phyloP scores from a whole-genome alignment of 345 rosid species.

The Citrus australasica region DNA sequence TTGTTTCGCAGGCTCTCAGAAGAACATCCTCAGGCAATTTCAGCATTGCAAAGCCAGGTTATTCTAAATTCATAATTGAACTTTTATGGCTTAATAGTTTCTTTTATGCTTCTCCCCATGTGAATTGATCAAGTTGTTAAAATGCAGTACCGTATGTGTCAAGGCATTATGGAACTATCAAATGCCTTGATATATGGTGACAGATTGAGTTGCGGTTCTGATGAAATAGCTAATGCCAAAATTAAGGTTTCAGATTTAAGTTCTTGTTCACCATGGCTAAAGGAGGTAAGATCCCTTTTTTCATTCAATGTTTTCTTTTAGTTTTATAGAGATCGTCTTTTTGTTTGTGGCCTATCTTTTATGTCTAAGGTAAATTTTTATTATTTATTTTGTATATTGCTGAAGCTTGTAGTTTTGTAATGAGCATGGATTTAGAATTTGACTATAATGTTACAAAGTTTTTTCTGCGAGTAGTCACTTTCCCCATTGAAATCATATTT shows the following conservation, averaged over 20 bases:
- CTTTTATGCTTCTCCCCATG: slow-evolving; percentile 1
- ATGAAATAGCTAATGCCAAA: slow-evolving; percentile 73
- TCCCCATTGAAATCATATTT: no score
- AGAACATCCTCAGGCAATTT: slow-evolving; percentile 97
- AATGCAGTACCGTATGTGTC: slow-evolving; percentile 93
- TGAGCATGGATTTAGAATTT: background rate
- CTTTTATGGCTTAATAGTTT: slow-evolving; percentile 8
- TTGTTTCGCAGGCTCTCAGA: slow-evolving; percentile 95
- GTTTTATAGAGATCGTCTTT: background rate
- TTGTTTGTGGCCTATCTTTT: background rate
- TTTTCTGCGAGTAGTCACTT: no score
- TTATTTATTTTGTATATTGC: background rate
- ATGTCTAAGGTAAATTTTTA: no score
- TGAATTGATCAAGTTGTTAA: slow-evolving; percentile 20
- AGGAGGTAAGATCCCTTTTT: slow-evolving; percentile 43
- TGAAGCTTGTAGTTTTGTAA: background rate
- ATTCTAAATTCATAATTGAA: slow-evolving; percentile 10
- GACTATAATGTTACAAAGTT: background rate
- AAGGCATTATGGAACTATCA: slow-evolving; percentile 87
- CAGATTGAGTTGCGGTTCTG: slow-evolving; percentile 80
- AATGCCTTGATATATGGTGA: slow-evolving; percentile 94
- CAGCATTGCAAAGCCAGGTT: slow-evolving; percentile 97
- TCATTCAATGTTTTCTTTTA: background rate
- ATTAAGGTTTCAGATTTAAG: slow-evolving; percentile 47
- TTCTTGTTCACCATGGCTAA: slow-evolving; percentile 58